Evolutionary conservation across 1,139 yeast genomes (phyloP), one percentile per base, ranked within the genome.

Genomic region (Candida albicans): DNA sequence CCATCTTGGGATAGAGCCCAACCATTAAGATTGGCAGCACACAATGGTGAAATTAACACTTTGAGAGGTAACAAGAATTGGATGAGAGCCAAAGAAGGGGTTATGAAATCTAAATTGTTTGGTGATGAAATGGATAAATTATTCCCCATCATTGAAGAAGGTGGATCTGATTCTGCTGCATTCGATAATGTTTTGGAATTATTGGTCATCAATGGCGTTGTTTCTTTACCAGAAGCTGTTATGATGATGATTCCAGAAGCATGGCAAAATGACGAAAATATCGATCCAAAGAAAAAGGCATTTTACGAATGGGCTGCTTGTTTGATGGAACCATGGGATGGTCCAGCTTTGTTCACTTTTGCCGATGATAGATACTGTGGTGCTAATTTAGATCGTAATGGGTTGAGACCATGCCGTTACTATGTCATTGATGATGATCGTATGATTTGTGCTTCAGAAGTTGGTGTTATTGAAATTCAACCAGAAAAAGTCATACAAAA

Each of bases 1-100:
- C 99, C 99, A 40, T 87, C 96, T 18, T 93, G 99, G 99, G 99
- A 93, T 69, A 83, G 99, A 69, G 99, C 99, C 32, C 99, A 93
- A 69, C 99, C 99, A 41, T 79, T 91, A 58, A 80, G 99, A 67
- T 86, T 95, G 85, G 91, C 96, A 33, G 99, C 99, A 36, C 99
- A 93, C 72, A 93, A 93, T 66, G 99, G 99, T 76, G 99, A 93
- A 70, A 93, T 93, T 66, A 93, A 93, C 70, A 91, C 99, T 36
- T 75, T 93, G 63, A 81, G 98, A 66, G 99, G 99, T 58, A 93
- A 93, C 78, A 93, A 90, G 70, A 93, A 93, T 68, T 93, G 98
- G 98, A 91, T 93, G 97, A 82, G 96, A 58, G 95, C 99, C 36
- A 87, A 96, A 68, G 99, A 93, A 73, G 98, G 98, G 70, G 89